Evolutionary conservation across 768 basidiomycete species (phyloP).

Genomic region (Pleurotus pulmonarius): DNA sequence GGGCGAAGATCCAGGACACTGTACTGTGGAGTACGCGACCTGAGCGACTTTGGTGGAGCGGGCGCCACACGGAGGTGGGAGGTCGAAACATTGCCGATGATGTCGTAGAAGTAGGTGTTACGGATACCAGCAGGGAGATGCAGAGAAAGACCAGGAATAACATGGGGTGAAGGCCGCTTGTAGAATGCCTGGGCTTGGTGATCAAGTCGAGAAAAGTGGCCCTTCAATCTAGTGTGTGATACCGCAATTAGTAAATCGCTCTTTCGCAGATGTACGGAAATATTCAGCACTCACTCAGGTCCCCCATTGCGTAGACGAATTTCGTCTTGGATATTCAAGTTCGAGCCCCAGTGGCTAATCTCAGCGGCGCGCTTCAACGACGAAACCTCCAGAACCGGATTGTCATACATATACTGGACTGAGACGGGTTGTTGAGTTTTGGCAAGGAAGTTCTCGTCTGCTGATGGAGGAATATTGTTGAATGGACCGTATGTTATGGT

Average conservation of each 20-base stretch:
- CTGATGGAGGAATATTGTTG: conserved; percentile 65
- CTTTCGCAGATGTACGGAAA: not conserved
- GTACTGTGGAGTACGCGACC: conserved; percentile 38
- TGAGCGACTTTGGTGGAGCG: conserved; percentile 44
- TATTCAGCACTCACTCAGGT: conserved; percentile 60
- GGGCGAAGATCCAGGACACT: conserved; percentile 82
- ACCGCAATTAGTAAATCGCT: conserved; percentile 2
- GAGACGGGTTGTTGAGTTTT: conserved; percentile 60
- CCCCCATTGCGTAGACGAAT: conserved; percentile 86
- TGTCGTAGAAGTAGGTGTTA: conserved; percentile 86
- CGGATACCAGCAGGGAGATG: conserved; percentile 81
- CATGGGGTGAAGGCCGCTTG: conserved; percentile 62
- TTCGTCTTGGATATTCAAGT: conserved; percentile 90
- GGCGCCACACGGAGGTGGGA: conserved; percentile 75
- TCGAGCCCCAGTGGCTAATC: conserved; percentile 96
- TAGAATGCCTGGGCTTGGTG: conserved; percentile 77
- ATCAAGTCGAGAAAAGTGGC: conserved; percentile 90
- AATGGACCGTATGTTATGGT: conserved; percentile 90
- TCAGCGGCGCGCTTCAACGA: conserved; percentile 77
- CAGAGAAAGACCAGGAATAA: conserved; percentile 69
- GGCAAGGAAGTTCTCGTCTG: conserved; percentile 50
- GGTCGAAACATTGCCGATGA: conserved; percentile 95
- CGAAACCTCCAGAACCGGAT: conserved; percentile 74
- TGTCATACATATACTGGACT: conserved; percentile 81
- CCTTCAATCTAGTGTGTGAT: conserved; percentile 66